These are phyloP conservation scores for Termitomyces heimii DNA, from an alignment of 768 basidiomycete species.

Conservation along the genomic window DNA sequence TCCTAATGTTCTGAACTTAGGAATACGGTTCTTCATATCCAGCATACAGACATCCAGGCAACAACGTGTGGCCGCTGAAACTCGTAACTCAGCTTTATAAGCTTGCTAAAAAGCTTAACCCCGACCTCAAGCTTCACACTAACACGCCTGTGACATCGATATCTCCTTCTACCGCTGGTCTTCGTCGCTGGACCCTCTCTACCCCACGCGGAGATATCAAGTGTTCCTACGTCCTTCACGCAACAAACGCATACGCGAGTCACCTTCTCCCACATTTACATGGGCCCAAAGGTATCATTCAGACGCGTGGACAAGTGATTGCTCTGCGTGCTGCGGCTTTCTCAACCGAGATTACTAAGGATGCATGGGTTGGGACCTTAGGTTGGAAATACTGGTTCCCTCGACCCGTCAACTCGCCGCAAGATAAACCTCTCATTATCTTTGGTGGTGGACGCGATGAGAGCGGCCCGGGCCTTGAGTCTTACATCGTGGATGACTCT, in stretches of 20 bases:
- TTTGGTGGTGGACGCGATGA: constrained; percentile 63
- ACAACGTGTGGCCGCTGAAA: constrained; percentile 79
- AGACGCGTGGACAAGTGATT: constrained; percentile 66
- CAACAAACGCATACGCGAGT: constrained; percentile 81
- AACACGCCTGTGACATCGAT: constrained; percentile 62
- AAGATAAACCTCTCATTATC: constrained; percentile 53
- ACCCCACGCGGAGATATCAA: constrained; percentile 64
- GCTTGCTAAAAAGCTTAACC: constrained; percentile 24
- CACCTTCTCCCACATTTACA: constrained; percentile 68
- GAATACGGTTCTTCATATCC: constrained; percentile 44
- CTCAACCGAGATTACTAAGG: constrained; percentile 31
- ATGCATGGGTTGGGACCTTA: constrained; percentile 44
- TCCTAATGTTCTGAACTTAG: constrained; percentile 14
- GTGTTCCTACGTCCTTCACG: constrained; percentile 70
- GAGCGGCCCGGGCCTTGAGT: constrained; percentile 38
- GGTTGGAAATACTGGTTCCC: constrained; percentile 81
- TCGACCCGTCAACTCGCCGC: constrained; percentile 35
- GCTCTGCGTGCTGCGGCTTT: constrained; percentile 33
- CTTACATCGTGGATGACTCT: constrained; percentile 53
- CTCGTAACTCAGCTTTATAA: constrained; percentile 64
- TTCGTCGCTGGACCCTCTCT: constrained; percentile 43
- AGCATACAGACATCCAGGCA: constrained; percentile 41
- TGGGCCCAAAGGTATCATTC: constrained; percentile 52
- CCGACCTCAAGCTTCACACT: constrained; percentile 57
- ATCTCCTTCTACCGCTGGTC: constrained; percentile 4